Evolutionary conservation across 129 eudicot species (phyloP).

Genomic region (Flaveria robusta): DNA sequence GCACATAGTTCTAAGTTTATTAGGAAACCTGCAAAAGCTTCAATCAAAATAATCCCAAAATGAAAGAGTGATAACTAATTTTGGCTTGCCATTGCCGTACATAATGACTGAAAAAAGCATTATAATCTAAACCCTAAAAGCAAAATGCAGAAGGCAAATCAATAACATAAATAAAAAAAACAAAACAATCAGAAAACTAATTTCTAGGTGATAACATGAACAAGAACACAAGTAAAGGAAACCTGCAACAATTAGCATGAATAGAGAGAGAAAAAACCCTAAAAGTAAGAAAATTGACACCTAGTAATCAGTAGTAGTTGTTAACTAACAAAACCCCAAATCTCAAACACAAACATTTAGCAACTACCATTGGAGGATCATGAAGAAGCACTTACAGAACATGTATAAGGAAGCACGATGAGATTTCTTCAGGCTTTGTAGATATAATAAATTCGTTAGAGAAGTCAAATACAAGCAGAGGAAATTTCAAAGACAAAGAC

Average conservation of each 20-base stretch:
- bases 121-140: constrained; percentile 29
- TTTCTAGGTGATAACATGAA: neutral
- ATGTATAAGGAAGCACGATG: constrained; percentile 20
- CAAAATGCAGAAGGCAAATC: neutral
- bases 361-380: neutral
- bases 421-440: constrained; percentile 18
- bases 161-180: neutral
- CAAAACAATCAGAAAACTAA: neutral
- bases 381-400: constrained; percentile 29
- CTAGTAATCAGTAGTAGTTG: constrained; percentile 14
- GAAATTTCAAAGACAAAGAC: constrained; percentile 29
- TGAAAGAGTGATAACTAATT: neutral
- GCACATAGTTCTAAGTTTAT: no score
- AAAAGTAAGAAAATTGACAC: neutral
- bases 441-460: constrained; percentile 20
- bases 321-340: constrained; percentile 1
- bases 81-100: neutral
- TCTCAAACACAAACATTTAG: neutral
- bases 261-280: constrained; percentile 1
- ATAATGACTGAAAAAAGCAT: no score
- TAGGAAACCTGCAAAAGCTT: neutral
- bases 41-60: neutral
- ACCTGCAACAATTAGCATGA: neutral
- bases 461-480: constrained; percentile 19
- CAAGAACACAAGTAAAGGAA: neutral